These are phyloP conservation scores for Aspergillus kassunensis DNA, from an alignment of 495 filamentous ascomycete genomes.

Conservation along the genomic window DNA sequence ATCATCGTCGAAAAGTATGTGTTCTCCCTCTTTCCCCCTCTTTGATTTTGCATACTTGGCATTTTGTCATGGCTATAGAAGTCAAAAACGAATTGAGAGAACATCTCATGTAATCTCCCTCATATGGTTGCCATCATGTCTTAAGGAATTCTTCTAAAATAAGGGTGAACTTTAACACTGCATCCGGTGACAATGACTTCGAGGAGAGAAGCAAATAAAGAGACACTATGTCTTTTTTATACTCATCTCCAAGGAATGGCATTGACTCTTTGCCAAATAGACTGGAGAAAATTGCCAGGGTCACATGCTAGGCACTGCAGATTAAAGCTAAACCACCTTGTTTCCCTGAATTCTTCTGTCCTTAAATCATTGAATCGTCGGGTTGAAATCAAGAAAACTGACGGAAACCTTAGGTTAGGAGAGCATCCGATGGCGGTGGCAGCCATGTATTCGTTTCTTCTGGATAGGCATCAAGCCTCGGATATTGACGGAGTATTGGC, in stretches of 20 bases:
- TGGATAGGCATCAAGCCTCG: slow-evolving; percentile 60
- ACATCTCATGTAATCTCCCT: slow-evolving; percentile 33
- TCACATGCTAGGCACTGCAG: not conserved
- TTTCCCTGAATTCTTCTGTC: not conserved
- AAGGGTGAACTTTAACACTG: slow-evolving; percentile 20
- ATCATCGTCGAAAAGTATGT: slow-evolving; percentile 64
- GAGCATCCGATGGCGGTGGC: slow-evolving; percentile 54
- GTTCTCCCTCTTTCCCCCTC: slow-evolving; percentile 16
- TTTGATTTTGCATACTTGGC: slow-evolving; percentile 14
- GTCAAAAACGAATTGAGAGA: slow-evolving; percentile 33
- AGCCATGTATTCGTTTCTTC: slow-evolving; percentile 59
- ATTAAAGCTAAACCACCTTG: not conserved
- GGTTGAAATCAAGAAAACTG: slow-evolving; percentile 19
- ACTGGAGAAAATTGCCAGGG: not conserved
- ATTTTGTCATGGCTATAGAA: slow-evolving; percentile 33
- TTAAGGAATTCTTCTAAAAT: slow-evolving; percentile 29
- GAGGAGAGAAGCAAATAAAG: slow-evolving; percentile 23
- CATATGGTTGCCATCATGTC: slow-evolving; percentile 24
- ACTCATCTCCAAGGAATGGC: not conserved
- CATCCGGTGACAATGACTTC: slow-evolving; percentile 9
- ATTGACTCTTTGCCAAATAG: not conserved
- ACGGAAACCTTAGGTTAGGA: slow-evolving; percentile 44
- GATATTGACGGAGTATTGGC: slow-evolving; percentile 63
- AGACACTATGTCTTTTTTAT: slow-evolving; percentile 1
- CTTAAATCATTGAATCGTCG: not conserved